phyloP scores from a whole-genome alignment of 164 flowering plant genomes.

The Magnolia changhungtana region DNA sequence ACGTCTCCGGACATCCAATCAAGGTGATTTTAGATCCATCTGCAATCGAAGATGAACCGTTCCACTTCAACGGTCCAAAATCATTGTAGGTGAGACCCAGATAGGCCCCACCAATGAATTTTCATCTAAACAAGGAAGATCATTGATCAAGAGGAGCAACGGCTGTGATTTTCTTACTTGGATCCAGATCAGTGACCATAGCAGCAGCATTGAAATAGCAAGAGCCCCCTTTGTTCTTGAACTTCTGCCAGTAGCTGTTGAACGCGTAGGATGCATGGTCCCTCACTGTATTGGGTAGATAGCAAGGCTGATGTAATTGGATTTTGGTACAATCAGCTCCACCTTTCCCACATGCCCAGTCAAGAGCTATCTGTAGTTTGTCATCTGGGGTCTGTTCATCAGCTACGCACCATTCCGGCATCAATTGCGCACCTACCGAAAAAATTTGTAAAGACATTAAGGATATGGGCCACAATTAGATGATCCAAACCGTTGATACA shows the following conservation, averaged over 20 bases:
- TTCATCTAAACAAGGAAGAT: too few species aligned
- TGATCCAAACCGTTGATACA: not conserved
- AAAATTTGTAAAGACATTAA: too few species aligned
- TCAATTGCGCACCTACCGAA: too few species aligned
- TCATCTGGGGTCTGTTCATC: too few species aligned
- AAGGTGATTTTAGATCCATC: too few species aligned
- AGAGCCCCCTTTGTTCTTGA: conserved; percentile 64
- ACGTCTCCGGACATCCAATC: too few species aligned
- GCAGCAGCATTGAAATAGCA: conserved; percentile 80
- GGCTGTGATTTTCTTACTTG: conserved; percentile 49
- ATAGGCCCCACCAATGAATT: too few species aligned
- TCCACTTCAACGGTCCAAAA: too few species aligned
- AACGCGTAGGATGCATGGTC: conserved; percentile 86
- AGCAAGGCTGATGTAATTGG: conserved; percentile 48
- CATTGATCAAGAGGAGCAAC: not conserved
- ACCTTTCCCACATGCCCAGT: conserved; percentile 77
- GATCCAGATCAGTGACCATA: conserved; percentile 56
- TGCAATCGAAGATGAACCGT: too few species aligned
- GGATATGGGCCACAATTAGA: too few species aligned
- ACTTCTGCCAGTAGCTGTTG: conserved; percentile 70
- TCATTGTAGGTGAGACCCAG: too few species aligned
- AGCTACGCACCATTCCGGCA: too few species aligned
- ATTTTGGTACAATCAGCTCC: conserved; percentile 64
- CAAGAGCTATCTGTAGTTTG: conserved; percentile 47
- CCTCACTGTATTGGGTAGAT: conserved; percentile 47